Evolutionary conservation across 495 filamentous ascomycete genomes (phyloP), one percentile per base, ranked within the genome.

Genomic region (Xylaria flabelliformis): DNA sequence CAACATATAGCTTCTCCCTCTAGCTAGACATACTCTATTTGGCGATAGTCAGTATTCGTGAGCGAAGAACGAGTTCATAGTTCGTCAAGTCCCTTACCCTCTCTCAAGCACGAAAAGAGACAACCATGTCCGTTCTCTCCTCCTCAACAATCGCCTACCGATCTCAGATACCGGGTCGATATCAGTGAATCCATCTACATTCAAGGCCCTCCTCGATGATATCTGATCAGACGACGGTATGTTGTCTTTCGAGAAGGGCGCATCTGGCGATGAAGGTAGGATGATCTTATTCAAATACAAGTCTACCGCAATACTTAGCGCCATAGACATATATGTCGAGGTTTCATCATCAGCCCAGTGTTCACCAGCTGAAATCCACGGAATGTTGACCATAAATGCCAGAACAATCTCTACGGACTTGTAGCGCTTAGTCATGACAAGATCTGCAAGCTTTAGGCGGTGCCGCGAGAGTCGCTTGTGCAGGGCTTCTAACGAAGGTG

Each of bases 341-440:
- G 91, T 92, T 73, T 92, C 90, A 76, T 93, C 91, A 74, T 92
- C 91, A 17, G 88, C 88, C 74, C 90, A 85, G 74, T 89, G 86
- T 61, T 87, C 85, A 6, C 91, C 90, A 0, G 91, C 90, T 15
- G 88, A 85, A 87, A 93, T 92, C 91, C 91, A 93, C 13, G 91
- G 91, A 32, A 93, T 86, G 73, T 92, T 92, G n/a, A 91, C 86
- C 89, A 92, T 91, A 72, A 92, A 93, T 2, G 89, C 91, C 17
- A 93, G 77, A 6, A 93, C 87, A 68, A 93, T 92, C 76, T 93
- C 91, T 9, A 91, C 89, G 8, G 91, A 93, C 46, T 88, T 86
- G 73, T 88, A 83, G 3, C 90, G 85, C 51, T 88, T 83, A 0
- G 82, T 77, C 48, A 90, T 87, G 32, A 92, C 85, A 26, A 86